Evolutionary conservation across 164 flowering plant species (phyloP), one percentile per base, ranked within the genome.

Genomic region (Aristolochia fimbriata): DNA sequence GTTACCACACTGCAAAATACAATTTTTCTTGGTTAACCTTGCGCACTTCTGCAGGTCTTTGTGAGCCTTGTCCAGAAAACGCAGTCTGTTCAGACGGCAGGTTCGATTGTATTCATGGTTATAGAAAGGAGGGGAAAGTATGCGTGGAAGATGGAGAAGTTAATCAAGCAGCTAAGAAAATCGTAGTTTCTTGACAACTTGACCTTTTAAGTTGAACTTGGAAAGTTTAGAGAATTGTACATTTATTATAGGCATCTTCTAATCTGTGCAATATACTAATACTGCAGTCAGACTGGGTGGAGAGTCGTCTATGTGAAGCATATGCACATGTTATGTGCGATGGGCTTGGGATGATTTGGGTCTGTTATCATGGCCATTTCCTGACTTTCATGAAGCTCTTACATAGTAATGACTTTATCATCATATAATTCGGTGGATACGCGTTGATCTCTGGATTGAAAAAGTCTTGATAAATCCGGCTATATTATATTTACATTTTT

Each of bases 131-230:
- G 52, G 93, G 95, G 59, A 85, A 70, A 41, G 55, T 64, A 54
- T 94, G 99, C 65, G 64, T 88, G 25, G 95, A 86, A 75, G 99
- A 91, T 70, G 83, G 93, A 70, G 85, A 80, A 66, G 74, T 91
- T 43, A 77, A 76, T 77, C 78, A 78, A 70, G 73, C 80, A 61
- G 91, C 95, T 61, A 77, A 75, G 77, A 80, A 77, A 71, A 76
- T 94, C 76, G 99, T 93, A 59, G 49, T 84, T 75, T 24, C 25
- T 63, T 41, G 15, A 56, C 60, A 27, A 25, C 51, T 22, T 59
- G 10, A 15, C 56, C 27, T 52, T 22, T 23, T 52, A 23, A 15
- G 27, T 23, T 37, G 43, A 37, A 37, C 43, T 37, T 37, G 4
- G 43, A 37, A 3, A 37, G 11, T 37, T 0, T 37, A 37, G 10